Percentiles rank a stretch among this genome's conserved stretches.
Conservation (phyloP, 2,329 filamentous ascomycete genomes). For the Apiospora rasikravindrae region DNA sequence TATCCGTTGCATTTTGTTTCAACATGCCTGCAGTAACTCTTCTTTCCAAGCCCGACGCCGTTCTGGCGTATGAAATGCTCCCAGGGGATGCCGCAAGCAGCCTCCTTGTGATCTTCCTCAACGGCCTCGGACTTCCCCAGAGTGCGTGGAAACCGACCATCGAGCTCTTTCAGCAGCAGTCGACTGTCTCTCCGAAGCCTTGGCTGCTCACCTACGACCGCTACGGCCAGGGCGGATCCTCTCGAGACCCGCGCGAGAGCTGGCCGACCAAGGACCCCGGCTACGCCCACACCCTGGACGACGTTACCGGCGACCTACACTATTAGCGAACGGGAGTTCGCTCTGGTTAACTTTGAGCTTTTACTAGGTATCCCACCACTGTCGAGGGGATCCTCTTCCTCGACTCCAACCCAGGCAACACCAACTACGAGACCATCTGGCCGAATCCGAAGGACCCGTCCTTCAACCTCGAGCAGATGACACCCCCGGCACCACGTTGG, state of each 20-base stretch:
- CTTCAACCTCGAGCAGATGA: conserved; percentile 48
- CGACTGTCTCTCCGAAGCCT: not conserved
- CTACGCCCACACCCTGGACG: conserved; percentile 48
- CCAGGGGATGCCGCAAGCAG: conserved; percentile 28
- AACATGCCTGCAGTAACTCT: conserved; percentile 31
- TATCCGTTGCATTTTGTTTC: not conserved
- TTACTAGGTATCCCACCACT: conserved; percentile 47
- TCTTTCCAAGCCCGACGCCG: conserved; percentile 37
- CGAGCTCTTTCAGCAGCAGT: conserved; percentile 23
- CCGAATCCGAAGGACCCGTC: conserved; percentile 56
- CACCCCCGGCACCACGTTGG: conserved; percentile 44
- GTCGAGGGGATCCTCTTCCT: conserved; percentile 56
- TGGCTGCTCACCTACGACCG: conserved; percentile 54
- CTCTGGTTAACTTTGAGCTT: conserved; percentile 26
- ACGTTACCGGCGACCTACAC: conserved; percentile 50
- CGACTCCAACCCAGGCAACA: conserved; percentile 63
- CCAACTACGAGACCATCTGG: conserved; percentile 59
- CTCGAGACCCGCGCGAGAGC: conserved; percentile 40
- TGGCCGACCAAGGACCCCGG: conserved; percentile 43
- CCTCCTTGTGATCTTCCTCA: conserved; percentile 20
- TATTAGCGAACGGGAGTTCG: too few species aligned
- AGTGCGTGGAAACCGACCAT: not conserved
- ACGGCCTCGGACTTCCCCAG: conserved; percentile 16
- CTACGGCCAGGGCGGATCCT: conserved; percentile 59
- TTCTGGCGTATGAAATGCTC: conserved; percentile 38